Base-by-base conservation (phyloP, 352 stramenopile species). In the Thalassiosira hispida region DNA sequence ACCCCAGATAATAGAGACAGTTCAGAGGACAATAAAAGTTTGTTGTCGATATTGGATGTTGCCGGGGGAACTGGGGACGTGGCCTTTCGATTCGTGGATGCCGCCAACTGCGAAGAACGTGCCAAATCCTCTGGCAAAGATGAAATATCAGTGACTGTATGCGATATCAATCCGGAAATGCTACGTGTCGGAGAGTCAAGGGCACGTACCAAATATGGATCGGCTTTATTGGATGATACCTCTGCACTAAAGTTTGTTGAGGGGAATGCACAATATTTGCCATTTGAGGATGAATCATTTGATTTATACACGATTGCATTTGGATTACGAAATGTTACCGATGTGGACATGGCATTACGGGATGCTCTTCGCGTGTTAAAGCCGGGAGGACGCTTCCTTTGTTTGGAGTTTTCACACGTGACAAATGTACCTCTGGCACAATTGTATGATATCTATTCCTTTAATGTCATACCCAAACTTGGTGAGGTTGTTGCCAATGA, bases 271-370 rank as follows among this genome's bases (percentile, higher is more conserved):
- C 96, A 99, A 90, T 84, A 94, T 59, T 90, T 99, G 33, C 91
- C 89, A 55, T 99, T 99, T 72, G 87, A 94, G 47, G 91, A 97
- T 80, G 94, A 98, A 82, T 95, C 93, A 42, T 99, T 99, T 83
- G 97, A 99, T 86, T 89, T 98, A 22, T 99, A 99, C 82, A 99
- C 97, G 14, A 99, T 99, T 83, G 96, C 97, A 2, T 99, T 99
- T 89, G 97, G 97, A 22, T 97, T 99, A 69, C 92, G 97, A 18
- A 99, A 99, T 86, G 90, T 94, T 1, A 99, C 97, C 2, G 95
- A 99, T 89, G 95, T 98, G 3, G 96, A 98, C 84, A 78, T 74
- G 38, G 87, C 96, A n/a, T 86, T 99, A 9, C 62, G 87, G 42
- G 97, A 99, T 81, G 97, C 97, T 25, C 95, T 96, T 67, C 92